These are phyloP conservation scores for Cerioporus squamosus DNA, from an alignment of 1,284 basidiomycete species.

Conservation along the genomic window DNA sequence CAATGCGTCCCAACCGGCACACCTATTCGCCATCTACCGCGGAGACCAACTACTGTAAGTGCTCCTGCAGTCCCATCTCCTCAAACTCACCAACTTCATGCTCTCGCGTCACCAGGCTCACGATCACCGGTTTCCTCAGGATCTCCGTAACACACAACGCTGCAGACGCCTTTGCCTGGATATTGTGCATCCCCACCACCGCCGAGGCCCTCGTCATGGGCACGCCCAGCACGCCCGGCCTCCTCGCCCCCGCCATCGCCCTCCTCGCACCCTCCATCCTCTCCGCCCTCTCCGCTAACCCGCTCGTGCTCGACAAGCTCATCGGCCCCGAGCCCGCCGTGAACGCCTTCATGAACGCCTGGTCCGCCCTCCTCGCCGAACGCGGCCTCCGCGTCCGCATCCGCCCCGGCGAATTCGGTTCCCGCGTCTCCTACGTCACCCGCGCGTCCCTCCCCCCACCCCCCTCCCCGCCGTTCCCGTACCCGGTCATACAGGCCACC, in stretches of 20 bases:
- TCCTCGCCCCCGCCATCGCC: background rate
- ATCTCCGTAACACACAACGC: background rate
- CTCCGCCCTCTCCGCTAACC: background rate
- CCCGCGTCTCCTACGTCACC: conserved; percentile 21
- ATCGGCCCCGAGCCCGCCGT: conserved; percentile 21
- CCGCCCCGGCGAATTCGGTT: conserved; percentile 4
- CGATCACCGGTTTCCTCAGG: background rate
- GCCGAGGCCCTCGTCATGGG: background rate
- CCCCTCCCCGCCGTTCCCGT: background rate
- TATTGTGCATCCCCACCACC: background rate
- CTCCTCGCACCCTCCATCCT: conserved; percentile 3
- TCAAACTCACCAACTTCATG: no score
- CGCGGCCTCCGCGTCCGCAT: conserved; percentile 6
- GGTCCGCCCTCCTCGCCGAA: conserved; percentile 13
- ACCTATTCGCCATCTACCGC: conserved; percentile 16
- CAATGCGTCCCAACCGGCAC: background rate
- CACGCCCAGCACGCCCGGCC: background rate
- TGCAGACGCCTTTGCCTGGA: background rate
- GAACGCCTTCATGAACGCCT: conserved; percentile 20
- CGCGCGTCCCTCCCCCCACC: conserved; percentile 15
- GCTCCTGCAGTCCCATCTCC: background rate
- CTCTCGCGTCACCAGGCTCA: no score
- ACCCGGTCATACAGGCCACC: background rate
- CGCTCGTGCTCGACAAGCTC: conserved; percentile 18
- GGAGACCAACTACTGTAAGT: conserved; percentile 22